Percentiles rank a stretch among this genome's conserved stretches.
Conservation (phyloP, 2,329 filamentous ascomycete genomes). For the Trichoderma sp. region DNA sequence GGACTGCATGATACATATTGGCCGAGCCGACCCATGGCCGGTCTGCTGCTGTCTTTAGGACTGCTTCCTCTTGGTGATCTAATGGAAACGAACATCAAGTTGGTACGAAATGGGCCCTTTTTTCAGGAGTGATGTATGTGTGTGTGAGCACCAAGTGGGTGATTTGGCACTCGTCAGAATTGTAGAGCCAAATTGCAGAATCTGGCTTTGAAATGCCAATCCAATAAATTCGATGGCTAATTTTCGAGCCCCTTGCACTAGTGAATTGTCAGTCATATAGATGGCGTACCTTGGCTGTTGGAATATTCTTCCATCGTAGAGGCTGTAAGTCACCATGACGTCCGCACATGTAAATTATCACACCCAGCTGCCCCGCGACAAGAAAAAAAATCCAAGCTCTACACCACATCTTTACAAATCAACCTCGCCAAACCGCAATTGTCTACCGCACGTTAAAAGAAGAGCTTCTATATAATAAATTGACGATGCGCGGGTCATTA, state of each 20-base stretch:
- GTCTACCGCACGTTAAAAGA: not conserved
- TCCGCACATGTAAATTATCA: not conserved
- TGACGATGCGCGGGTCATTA: conserved; percentile 25
- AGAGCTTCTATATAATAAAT: not conserved
- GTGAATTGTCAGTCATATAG: not conserved
- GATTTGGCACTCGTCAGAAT: not conserved
- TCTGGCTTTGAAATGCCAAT: not conserved
- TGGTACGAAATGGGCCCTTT: conserved; percentile 26
- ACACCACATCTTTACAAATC: not conserved
- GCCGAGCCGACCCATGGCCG: conserved; percentile 37
- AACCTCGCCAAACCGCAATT: not conserved
- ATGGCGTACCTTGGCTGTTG: not conserved
- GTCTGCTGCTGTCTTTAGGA: conserved; percentile 46
- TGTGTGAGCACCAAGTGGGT: not conserved
- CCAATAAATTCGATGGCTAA: not conserved
- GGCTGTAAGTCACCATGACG: conserved; percentile 16
- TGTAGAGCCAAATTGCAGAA: not conserved
- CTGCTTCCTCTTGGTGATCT: conserved; percentile 46
- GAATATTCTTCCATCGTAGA: not conserved
- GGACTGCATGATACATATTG: conserved; percentile 48
- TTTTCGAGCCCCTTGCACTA: too few species aligned
- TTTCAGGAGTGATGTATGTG: not conserved
- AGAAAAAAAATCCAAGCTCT: conserved; percentile 8
- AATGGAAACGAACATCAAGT: conserved; percentile 43
- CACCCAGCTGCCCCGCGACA: conserved; percentile 12